phyloP scores from a whole-genome alignment of 305 asterid genomes.

The Coffea humblotiana region DNA sequence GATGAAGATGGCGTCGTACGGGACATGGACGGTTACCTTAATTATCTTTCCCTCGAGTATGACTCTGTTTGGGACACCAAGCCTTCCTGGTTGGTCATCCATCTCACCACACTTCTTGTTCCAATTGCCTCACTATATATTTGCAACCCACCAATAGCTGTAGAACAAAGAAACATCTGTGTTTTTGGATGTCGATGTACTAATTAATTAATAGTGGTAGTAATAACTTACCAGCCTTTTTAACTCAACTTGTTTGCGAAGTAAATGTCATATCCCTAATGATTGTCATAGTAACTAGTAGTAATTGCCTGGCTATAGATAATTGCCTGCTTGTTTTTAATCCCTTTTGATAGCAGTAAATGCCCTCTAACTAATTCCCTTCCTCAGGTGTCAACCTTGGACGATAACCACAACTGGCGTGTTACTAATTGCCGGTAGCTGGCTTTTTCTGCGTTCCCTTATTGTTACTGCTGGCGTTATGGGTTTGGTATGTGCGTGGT shows the following conservation, averaged over 20 bases:
- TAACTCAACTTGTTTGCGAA: not conserved
- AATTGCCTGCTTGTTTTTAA: not conserved
- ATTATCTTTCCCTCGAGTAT: constrained; percentile 77
- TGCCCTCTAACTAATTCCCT: not conserved
- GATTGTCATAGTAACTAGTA: too few relatives aligned
- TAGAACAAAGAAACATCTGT: too few relatives aligned
- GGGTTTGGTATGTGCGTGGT: constrained; percentile 61
- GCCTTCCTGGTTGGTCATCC: constrained; percentile 65
- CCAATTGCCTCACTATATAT: too few relatives aligned
- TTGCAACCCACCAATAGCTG: too few relatives aligned
- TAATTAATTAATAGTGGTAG: too few relatives aligned
- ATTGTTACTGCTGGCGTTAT: constrained; percentile 46
- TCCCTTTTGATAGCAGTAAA: not conserved
- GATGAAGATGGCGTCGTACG: constrained; percentile 77
- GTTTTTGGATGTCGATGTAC: too few relatives aligned
- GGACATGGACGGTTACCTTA: constrained; percentile 90
- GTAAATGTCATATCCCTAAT: not conserved
- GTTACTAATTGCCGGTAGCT: constrained; percentile 54
- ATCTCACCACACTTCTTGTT: too few relatives aligned
- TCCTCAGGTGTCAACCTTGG: constrained; percentile 97
- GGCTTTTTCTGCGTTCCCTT: constrained; percentile 65
- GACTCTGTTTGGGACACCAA: constrained; percentile 98
- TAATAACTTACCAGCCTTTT: not conserved
- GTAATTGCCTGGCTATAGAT: too few relatives aligned
- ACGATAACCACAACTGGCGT: constrained; percentile 69